These are phyloP conservation scores for Phytophthora capsici DNA, from an alignment of 352 stramenopile species.

Conservation along the genomic window DNA sequence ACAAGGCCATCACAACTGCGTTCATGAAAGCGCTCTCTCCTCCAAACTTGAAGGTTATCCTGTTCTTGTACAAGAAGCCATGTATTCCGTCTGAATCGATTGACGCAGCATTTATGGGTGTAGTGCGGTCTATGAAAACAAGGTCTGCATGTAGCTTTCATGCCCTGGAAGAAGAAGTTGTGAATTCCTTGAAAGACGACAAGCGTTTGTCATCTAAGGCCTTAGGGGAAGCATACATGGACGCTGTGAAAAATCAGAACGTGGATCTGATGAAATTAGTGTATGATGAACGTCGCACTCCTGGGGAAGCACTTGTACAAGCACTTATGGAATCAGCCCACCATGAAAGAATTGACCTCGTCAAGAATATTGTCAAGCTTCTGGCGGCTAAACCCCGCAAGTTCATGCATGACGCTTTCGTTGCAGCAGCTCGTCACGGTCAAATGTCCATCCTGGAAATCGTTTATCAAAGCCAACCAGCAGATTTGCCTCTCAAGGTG, in stretches of 20 bases:
- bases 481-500: neutral
- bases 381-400: neutral
- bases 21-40: neutral
- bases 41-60: neutral
- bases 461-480: neutral
- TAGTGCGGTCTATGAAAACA: too few species aligned
- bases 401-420: neutral
- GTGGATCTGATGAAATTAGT: neutral
- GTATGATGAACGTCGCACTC: neutral
- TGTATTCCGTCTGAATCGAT: neutral
- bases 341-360: neutral
- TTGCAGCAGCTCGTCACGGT: neutral
- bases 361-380: neutral
- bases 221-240: constrained; percentile 1
- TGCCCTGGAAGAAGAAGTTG: too few species aligned
- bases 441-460: neutral
- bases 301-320: neutral
- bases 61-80: neutral
- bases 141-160: too few species aligned
- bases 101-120: neutral
- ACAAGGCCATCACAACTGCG: neutral
- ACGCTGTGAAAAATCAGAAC: neutral
- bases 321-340: neutral
- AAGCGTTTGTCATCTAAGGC: neutral
- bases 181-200: neutral